These are phyloP conservation scores for Mortierella alpina DNA, from an alignment of 192 early-diverging fungal species.

Conservation along the genomic window DNA sequence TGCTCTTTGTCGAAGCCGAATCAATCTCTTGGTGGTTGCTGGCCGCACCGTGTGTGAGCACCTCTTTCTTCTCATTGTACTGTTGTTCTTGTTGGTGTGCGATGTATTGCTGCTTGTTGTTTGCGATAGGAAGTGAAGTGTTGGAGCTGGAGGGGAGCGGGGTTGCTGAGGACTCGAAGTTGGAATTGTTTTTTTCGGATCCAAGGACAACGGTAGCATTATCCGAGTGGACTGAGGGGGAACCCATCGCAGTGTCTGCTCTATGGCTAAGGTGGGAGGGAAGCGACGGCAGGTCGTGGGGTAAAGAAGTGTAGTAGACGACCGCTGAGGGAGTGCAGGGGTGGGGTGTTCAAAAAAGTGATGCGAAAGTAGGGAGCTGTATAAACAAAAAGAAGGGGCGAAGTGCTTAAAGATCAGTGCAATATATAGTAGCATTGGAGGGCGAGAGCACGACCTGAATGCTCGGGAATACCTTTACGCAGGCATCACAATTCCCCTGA, in stretches of 20 bases:
- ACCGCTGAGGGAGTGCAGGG: background rate
- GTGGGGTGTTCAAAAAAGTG: background rate
- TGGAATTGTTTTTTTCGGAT: conserved; percentile 28
- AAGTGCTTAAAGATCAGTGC: background rate
- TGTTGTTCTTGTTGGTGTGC: background rate
- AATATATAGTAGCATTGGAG: too few relatives aligned
- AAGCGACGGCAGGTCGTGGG: background rate
- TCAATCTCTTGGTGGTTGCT: background rate
- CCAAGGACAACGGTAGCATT: conserved; percentile 37
- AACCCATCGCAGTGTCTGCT: conserved; percentile 6
- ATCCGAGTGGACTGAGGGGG: conserved; percentile 36
- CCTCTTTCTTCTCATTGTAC: conserved; percentile 2
- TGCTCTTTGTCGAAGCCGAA: conserved; percentile 12
- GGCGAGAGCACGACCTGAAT: background rate
- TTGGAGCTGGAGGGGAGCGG: background rate
- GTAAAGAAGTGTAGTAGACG: background rate
- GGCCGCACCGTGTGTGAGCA: background rate
- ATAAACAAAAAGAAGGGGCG: background rate
- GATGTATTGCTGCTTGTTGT: conserved; percentile 22
- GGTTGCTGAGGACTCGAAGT: conserved; percentile 7
- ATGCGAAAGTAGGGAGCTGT: background rate
- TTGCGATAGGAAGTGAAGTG: conserved; percentile 5
- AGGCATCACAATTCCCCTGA: background rate
- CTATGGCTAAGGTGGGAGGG: background rate
- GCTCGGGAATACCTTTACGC: conserved; percentile 21